phyloP scores from a whole-genome alignment of 345 rosid genomes.

The Citrus cavaleriei region DNA sequence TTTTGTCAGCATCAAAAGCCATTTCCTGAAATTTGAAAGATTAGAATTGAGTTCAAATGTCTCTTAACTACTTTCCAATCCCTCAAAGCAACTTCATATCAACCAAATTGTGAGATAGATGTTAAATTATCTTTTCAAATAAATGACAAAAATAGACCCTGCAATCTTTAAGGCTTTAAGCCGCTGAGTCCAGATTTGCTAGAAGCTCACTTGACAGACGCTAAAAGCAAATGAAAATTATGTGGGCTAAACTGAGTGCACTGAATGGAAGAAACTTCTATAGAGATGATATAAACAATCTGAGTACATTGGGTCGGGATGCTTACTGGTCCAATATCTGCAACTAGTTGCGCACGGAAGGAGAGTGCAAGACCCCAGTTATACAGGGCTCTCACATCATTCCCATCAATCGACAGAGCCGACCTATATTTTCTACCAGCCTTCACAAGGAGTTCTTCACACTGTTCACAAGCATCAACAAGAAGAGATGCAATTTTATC shows the following conservation, averaged over 20 bases:
- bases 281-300: conserved; percentile 1
- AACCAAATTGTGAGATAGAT: not conserved
- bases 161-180: not conserved
- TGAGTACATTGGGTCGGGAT: not conserved
- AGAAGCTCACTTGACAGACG: not conserved
- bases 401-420: conserved; percentile 62
- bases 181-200: not conserved
- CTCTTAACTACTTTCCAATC: not conserved
- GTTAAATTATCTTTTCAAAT: not conserved
- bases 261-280: not conserved
- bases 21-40: conserved; percentile 47
- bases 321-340: conserved; percentile 79
- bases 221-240: not conserved
- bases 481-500: conserved; percentile 45
- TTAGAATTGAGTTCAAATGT: not conserved
- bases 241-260: not conserved
- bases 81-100: not conserved
- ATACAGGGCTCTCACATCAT: conserved; percentile 58
- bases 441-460: conserved; percentile 64
- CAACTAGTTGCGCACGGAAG: conserved; percentile 66
- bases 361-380: conserved; percentile 81
- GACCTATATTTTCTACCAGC: conserved; percentile 63
- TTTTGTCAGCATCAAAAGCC: conserved; percentile 66
- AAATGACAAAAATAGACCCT: not conserved
- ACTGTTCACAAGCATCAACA: conserved; percentile 54